Evolutionary conservation across 2,329 filamentous ascomycete genomes (phyloP).

Genomic region (Penicillium sp.): DNA sequence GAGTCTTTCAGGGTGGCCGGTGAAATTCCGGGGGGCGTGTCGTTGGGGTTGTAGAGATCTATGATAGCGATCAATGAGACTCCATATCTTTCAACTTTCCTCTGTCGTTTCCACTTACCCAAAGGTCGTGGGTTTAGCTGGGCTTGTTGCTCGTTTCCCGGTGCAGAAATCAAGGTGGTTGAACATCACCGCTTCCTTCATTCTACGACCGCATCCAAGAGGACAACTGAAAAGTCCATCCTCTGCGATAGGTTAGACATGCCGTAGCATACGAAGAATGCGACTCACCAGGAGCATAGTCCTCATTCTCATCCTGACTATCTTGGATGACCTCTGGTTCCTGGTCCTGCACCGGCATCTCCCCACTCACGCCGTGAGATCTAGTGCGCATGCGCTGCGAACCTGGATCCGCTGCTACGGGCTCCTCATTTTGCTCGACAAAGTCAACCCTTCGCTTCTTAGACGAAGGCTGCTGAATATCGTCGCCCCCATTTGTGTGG

Average conservation of each 20-base stretch:
- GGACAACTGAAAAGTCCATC: constrained; percentile 81
- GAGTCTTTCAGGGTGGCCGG: constrained; percentile 57
- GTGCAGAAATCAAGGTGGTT: constrained; percentile 71
- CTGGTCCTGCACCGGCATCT: constrained; percentile 2
- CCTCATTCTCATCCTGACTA: constrained; percentile 42
- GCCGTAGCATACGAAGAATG: not conserved
- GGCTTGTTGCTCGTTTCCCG: constrained; percentile 15
- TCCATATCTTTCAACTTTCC: not conserved
- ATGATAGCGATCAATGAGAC: constrained; percentile 18
- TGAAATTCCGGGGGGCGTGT: constrained; percentile 13
- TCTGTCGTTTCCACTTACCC: constrained; percentile 22
- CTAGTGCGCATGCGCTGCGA: constrained; percentile 34
- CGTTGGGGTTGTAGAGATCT: constrained; percentile 23
- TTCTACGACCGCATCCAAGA: constrained; percentile 64
- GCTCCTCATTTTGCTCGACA: constrained; percentile 36
- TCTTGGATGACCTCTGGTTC: constrained; percentile 36
- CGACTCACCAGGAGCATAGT: constrained; percentile 34
- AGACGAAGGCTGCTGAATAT: constrained; percentile 23
- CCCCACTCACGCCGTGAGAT: constrained; percentile 27
- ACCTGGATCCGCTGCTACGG: constrained; percentile 29
- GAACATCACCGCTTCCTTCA: constrained; percentile 76
- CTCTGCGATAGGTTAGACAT: constrained; percentile 41
- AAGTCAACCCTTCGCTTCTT: constrained; percentile 37
- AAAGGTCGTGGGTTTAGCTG: constrained; percentile 19
- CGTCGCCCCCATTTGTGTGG: constrained; percentile 48